Percentiles rank a stretch among this genome's conserved stretches.
Evolutionary conservation across 331 rosid species (phyloP).

Genomic region (Pyracantha coccinea): DNA sequence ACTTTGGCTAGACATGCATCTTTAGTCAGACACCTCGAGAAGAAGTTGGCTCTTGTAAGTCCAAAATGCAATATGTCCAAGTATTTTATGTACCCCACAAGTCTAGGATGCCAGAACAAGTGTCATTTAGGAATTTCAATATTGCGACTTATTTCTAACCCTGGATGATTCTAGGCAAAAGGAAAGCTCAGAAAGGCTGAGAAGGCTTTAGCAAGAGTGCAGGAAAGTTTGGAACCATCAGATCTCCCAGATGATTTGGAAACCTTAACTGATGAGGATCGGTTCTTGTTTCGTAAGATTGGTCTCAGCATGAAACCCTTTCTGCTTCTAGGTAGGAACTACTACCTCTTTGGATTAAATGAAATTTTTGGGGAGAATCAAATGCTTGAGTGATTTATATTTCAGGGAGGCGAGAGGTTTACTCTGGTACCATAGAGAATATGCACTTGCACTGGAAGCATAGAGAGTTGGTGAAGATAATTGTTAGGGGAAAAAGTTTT

Average conservation of each 20-base stretch:
- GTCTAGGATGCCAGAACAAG: neutral
- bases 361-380: conserved; percentile 8
- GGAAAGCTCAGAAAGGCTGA: conserved; percentile 63
- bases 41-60: conserved; percentile 63
- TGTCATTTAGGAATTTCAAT: neutral
- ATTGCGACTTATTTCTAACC: conserved; percentile 22
- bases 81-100: too few species aligned
- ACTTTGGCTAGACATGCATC: conserved; percentile 44
- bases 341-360: conserved; percentile 17
- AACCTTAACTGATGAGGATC: conserved; percentile 74
- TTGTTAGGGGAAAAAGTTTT: conserved; percentile 57
- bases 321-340: conserved; percentile 63
- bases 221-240: conserved; percentile 52
- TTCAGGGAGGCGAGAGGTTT: conserved; percentile 82
- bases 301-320: conserved; percentile 89
- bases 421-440: conserved; percentile 84
- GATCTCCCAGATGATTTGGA: conserved; percentile 85
- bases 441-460: conserved; percentile 96
- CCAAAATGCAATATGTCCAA: neutral
- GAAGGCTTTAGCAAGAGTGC: conserved; percentile 67
- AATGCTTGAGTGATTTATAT: conserved; percentile 14
- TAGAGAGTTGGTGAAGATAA: conserved; percentile 81
- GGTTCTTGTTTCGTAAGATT: conserved; percentile 74
- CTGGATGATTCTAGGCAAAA: conserved; percentile 53
- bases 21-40: conserved; percentile 48